Percentiles rank a stretch among this genome's conserved stretches.
These are phyloP conservation scores for Geotrichum citri-aurantii DNA, from an alignment of 1,139 yeast species.

Conservation along the genomic window DNA sequence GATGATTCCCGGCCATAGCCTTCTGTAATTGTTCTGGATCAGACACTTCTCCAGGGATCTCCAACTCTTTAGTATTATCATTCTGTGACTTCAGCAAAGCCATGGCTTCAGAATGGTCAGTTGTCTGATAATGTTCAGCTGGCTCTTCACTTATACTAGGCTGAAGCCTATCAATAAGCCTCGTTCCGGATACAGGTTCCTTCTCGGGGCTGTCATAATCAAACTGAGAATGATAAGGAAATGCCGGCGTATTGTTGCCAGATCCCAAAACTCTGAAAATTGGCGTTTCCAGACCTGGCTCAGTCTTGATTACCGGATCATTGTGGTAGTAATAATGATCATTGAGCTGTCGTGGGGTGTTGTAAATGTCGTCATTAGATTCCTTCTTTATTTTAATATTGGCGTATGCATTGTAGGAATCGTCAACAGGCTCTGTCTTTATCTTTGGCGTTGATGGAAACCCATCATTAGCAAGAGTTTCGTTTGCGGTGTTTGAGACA, in stretches of 20 bases:
- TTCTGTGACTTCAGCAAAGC: neutral
- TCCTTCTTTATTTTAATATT: neutral
- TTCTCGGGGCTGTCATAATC: neutral
- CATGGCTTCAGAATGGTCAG: neutral
- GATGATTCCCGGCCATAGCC: neutral
- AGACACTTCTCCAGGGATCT: neutral
- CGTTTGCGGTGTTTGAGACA: neutral
- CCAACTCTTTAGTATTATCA: neutral
- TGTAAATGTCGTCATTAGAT: neutral
- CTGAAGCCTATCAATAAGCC: neutral
- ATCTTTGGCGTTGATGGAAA: neutral
- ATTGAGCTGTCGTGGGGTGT: neutral
- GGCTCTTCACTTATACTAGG: neutral
- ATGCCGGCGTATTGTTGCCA: neutral
- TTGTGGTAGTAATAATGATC: neutral
- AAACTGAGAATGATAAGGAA: neutral
- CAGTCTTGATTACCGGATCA: neutral
- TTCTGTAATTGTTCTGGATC: neutral
- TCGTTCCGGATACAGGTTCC: neutral
- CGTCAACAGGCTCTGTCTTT: constrained; percentile 1
- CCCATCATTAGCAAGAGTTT: neutral
- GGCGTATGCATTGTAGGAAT: neutral
- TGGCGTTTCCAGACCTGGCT: neutral
- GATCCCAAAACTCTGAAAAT: neutral
- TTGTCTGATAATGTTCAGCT: neutral